Conservation (phyloP, 1,284 basidiomycete species). For the Cutaneotrichosporon curvatum region DNA sequence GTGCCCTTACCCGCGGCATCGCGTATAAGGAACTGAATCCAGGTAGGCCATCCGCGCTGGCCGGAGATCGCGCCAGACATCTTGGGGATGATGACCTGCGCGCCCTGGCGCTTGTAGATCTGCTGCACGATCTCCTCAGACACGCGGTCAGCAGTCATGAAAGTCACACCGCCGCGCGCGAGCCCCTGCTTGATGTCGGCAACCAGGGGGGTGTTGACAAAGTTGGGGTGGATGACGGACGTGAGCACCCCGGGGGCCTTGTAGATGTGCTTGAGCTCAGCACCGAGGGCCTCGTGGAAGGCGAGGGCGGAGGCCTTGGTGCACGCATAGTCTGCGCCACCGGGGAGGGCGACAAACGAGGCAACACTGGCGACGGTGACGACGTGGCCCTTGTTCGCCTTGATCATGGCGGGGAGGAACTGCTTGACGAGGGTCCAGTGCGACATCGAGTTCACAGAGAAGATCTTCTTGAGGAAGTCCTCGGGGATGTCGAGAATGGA, state of each 20-base stretch:
- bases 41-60: slow-evolving; percentile 2
- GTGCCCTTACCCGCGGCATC: slow-evolving; percentile 1
- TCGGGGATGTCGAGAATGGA: slow-evolving; percentile 10
- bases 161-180: slow-evolving; percentile 3
- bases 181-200: slow-evolving; percentile 4
- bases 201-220: slow-evolving; percentile 10
- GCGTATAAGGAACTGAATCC: slow-evolving; percentile 2
- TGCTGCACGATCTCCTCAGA: slow-evolving; percentile 9
- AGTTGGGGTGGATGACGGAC: slow-evolving; percentile 11
- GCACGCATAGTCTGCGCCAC: slow-evolving; percentile 6
- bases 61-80: slow-evolving; percentile 1
- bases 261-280: slow-evolving; percentile 10
- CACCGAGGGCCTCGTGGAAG: slow-evolving; percentile 6
- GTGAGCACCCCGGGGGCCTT: slow-evolving; percentile 9
- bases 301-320: slow-evolving; percentile 11
- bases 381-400: slow-evolving; percentile 14
- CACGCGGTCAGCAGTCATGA: slow-evolving; percentile 7
- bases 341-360: slow-evolving; percentile 9
- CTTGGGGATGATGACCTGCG: slow-evolving; percentile 14
- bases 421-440: slow-evolving; percentile 12
- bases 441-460: slow-evolving; percentile 12
- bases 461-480: slow-evolving; percentile 7
- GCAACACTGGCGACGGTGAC: slow-evolving; percentile 13
- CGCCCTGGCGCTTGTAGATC: slow-evolving; percentile 8
- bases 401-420: slow-evolving; percentile 12